These are phyloP conservation scores for Neospermospora avenae DNA, from an alignment of 2,329 filamentous ascomycete genomes.

Conservation along the genomic window DNA sequence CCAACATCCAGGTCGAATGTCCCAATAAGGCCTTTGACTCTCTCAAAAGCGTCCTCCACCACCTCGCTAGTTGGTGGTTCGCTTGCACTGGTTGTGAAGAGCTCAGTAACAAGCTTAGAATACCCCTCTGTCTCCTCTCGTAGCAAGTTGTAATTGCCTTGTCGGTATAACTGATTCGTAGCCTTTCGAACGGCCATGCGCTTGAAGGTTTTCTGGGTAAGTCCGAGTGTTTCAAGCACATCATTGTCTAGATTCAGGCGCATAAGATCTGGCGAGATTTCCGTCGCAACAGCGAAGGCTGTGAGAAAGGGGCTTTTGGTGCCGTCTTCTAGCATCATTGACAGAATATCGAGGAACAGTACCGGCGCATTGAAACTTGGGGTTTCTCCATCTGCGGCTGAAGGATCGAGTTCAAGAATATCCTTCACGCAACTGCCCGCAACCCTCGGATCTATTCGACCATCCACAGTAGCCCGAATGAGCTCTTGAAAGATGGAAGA, in stretches of 20 bases:
- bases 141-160: conserved; percentile 94
- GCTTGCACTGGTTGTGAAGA: conserved; percentile 83
- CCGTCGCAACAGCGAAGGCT: conserved; percentile 68
- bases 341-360: conserved; percentile 79
- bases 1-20: conserved; percentile 97
- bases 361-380: conserved; percentile 59
- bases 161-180: conserved; percentile 89
- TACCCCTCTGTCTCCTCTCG: conserved; percentile 97
- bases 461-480: conserved; percentile 69
- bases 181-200: conserved; percentile 83
- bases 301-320: conserved; percentile 52
- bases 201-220: conserved; percentile 82
- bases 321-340: conserved; percentile 67
- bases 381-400: conserved; percentile 46
- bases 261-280: conserved; percentile 68
- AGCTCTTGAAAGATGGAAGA: conserved; percentile 81
- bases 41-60: conserved; percentile 83
- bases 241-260: conserved; percentile 79
- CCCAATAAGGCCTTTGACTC: conserved; percentile 90
- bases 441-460: conserved; percentile 62
- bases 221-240: conserved; percentile 69
- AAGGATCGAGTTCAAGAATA: conserved; percentile 59
- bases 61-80: conserved; percentile 71
- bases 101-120: conserved; percentile 90
- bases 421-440: conserved; percentile 72